Conservation (phyloP, 1,284 basidiomycete species). For the Butyriboletus appendiculatus region DNA sequence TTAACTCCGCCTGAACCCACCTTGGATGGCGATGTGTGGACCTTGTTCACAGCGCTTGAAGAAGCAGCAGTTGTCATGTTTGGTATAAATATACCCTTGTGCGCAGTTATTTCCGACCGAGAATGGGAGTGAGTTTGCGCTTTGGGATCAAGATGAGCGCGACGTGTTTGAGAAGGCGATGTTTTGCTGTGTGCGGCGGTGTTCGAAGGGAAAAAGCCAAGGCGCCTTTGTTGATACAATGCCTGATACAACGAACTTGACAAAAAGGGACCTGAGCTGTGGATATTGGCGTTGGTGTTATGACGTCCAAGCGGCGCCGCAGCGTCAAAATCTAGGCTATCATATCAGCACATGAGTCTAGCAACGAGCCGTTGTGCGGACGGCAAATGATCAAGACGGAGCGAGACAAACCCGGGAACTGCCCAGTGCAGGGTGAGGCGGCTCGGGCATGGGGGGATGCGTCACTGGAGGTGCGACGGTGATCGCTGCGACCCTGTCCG, state of each 20-base stretch:
- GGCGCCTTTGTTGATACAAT: constrained; percentile 16
- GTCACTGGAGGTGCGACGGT: constrained; percentile 31
- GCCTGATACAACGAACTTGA: constrained; percentile 12
- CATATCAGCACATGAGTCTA: constrained; percentile 19
- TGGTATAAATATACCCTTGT: constrained; percentile 8
- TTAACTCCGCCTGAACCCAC: constrained; percentile 39
- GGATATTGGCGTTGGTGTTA: constrained; percentile 10
- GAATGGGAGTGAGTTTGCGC: constrained; percentile 14
- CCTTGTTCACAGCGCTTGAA: constrained; percentile 28
- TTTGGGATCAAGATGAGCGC: constrained; percentile 10
- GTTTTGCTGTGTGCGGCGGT: constrained; percentile 17
- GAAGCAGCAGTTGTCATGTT: constrained; percentile 30
- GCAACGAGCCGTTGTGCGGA: constrained; percentile 2
- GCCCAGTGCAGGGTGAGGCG: constrained; percentile 16
- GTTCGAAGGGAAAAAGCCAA: constrained; percentile 26
- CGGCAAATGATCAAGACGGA: constrained; percentile 6
- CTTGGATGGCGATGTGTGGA: constrained; percentile 68
- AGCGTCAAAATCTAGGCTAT: constrained; percentile 13
- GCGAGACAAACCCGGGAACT: constrained; percentile 18
- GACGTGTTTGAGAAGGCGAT: constrained; percentile 11
- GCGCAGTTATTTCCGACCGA: constrained; percentile 17
- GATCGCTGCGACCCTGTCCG: constrained; percentile 17
- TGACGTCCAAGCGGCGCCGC: constrained; percentile 4
- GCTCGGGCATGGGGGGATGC: constrained; percentile 24
- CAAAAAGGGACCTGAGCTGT: constrained; percentile 12